Conservation (phyloP, 169 alveolate species). For the Cryptosporidium sp. region DNA sequence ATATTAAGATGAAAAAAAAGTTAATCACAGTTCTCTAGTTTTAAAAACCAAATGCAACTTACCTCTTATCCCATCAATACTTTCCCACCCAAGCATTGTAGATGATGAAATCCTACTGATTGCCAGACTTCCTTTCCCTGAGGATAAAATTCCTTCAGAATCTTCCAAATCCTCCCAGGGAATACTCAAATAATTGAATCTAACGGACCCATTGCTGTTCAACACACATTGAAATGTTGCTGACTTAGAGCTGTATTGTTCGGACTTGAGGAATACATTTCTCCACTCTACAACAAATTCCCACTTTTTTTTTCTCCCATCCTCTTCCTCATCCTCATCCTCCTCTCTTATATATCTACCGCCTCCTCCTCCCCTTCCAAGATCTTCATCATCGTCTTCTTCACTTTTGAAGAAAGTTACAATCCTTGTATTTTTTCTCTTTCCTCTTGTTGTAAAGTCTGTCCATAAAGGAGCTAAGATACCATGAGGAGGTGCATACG, state of each 20-base stretch:
- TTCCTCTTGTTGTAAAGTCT: constrained; percentile 57
- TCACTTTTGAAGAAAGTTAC: constrained; percentile 29
- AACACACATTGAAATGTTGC: constrained; percentile 65
- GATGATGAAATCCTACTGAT: constrained; percentile 18
- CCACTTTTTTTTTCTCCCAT: neutral
- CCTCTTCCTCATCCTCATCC: neutral
- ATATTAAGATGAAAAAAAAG: neutral
- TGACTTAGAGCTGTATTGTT: constrained; percentile 21
- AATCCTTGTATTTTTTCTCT: neutral
- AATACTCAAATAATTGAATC: constrained; percentile 38
- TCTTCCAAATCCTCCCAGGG: constrained; percentile 60
- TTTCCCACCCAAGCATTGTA: constrained; percentile 73
- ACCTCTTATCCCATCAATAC: constrained; percentile 70
- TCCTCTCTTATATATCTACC: neutral
- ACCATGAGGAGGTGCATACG: constrained; percentile 75
- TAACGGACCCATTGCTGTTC: constrained; percentile 45
- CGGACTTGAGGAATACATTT: constrained; percentile 40
- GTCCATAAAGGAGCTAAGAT: constrained; percentile 72
- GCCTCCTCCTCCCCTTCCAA: neutral
- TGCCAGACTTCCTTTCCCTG: neutral
- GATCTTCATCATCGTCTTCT: neutral
- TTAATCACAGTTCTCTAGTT: neutral
- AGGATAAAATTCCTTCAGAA: neutral
- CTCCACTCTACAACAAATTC: constrained; percentile 64
- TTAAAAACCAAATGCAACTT: neutral